phyloP scores from a whole-genome alignment of 1,284 basidiomycete genomes.

The Anthracocystis panici-leucophaei region DNA sequence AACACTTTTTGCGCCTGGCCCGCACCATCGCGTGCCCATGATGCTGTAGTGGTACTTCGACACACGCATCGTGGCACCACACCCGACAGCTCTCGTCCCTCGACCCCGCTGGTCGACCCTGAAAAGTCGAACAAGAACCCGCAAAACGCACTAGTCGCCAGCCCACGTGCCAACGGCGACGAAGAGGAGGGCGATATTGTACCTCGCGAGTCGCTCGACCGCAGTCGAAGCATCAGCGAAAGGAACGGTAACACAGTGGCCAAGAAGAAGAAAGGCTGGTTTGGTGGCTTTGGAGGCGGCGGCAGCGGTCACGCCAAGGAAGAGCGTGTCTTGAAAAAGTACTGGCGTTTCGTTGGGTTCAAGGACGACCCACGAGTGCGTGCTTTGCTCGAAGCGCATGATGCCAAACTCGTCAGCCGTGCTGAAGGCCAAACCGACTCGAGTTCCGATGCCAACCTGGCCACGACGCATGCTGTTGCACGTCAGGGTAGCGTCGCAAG shows the following conservation, averaged over 20 bases:
- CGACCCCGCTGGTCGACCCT: constrained; percentile 38
- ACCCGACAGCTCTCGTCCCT: constrained; percentile 26
- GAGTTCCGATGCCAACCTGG: background rate
- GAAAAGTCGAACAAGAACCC: constrained; percentile 49
- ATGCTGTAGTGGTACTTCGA: constrained; percentile 69
- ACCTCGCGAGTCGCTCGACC: constrained; percentile 65
- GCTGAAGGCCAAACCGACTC: constrained; percentile 7
- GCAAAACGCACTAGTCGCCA: constrained; percentile 32
- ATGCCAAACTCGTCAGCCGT: constrained; percentile 40
- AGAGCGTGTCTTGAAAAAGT: constrained; percentile 63
- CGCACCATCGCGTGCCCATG: constrained; percentile 63
- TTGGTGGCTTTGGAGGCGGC: constrained; percentile 46
- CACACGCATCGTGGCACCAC: constrained; percentile 47
- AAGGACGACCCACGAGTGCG: constrained; percentile 61
- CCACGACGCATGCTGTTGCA: constrained; percentile 18
- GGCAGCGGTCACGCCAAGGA: constrained; percentile 49
- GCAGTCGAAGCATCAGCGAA: constrained; percentile 23
- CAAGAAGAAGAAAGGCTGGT: constrained; percentile 59
- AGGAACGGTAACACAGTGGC: constrained; percentile 14
- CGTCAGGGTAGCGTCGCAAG: constrained; percentile 39
- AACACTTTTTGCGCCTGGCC: constrained; percentile 71
- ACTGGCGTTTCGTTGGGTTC: constrained; percentile 71
- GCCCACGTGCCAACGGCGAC: constrained; percentile 38
- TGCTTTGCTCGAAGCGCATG: constrained; percentile 57
- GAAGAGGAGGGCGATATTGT: constrained; percentile 68